Evolutionary conservation across 1,139 yeast species (phyloP), one percentile per base, ranked within the genome.

Genomic region (Pichia terricola): DNA sequence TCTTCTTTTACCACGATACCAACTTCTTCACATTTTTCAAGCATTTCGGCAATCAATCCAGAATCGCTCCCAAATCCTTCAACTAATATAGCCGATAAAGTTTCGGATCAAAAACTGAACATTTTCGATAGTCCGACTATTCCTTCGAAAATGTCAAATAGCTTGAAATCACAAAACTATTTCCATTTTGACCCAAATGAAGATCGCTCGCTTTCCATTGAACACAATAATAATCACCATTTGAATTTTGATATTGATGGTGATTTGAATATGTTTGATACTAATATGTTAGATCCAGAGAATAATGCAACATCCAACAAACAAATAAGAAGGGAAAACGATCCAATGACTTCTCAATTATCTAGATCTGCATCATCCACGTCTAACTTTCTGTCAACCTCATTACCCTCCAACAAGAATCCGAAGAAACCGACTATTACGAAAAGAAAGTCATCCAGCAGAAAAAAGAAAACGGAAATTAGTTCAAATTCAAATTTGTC

Each of bases 231-330:
- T 16, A 37, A 44, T 31, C 34, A 36, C 27, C n/a, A 42, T 38
- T 11, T 44, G 16, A 45, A 45, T 35, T 50, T 55, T 38, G 61
- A 57, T 45, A 28, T 53, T 10, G 59, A 57, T 31, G 59, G 59
- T 1, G 61, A 57, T 50, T 34, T 56, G 35, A 52, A 54, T 39
- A 53, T 56, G 57, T 49, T 55, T 40, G 59, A 55, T 26, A 28
- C 16, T 22, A 7, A 7, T 30, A 8, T 30, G 10, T 7, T 7
- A 7, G 32, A 30, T 8, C 10, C 32, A 8, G 10, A 30, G 7
- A 30, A 7, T 10, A 10, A 7, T 30, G 10, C 10, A 30, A 30
- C 7, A 8, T 7, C 32, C 32, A 30, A 30, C 32, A 7, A 8
- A 8, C 10, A 8, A 30, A 8, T 30, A 8, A 10, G 10, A 8